Evolutionary conservation across 345 rosid genomes (phyloP).

Genomic region (Brassica incana): DNA sequence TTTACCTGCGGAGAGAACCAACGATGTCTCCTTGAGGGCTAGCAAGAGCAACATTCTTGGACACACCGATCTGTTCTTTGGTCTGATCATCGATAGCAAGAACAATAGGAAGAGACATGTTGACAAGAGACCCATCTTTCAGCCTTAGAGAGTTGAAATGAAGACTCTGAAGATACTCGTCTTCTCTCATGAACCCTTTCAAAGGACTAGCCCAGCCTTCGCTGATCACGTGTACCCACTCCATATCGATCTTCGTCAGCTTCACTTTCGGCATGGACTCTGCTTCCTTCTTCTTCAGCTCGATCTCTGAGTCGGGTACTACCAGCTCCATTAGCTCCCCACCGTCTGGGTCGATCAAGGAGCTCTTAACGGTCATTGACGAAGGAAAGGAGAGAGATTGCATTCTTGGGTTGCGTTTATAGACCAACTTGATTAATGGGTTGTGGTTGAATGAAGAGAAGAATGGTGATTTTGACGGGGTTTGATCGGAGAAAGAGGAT

Average conservation of each 20-base stretch:
- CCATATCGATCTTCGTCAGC: constrained; percentile 72
- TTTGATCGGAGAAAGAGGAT: constrained; percentile 30
- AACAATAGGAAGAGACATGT: constrained; percentile 97
- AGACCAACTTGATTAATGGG: constrained; percentile 33
- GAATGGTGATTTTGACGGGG: not conserved
- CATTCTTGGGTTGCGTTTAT: constrained; percentile 34
- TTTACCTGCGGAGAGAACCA: constrained; percentile 69
- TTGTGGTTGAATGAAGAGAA: constrained; percentile 43
- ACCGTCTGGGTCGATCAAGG: constrained; percentile 94
- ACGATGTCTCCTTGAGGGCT: constrained; percentile 62
- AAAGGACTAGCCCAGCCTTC: constrained; percentile 99
- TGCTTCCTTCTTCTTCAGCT: constrained; percentile 52
- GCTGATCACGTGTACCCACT: constrained; percentile 93
- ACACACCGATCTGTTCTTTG: constrained; percentile 66
- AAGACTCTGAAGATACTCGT: constrained; percentile 83
- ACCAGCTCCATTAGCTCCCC: constrained; percentile 71
- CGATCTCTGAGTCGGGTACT: constrained; percentile 62
- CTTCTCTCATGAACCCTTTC: constrained; percentile 92
- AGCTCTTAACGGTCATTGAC: constrained; percentile 48
- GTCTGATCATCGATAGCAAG: constrained; percentile 82
- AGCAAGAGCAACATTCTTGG: constrained; percentile 57
- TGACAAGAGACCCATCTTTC: constrained; percentile 60
- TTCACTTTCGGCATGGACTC: constrained; percentile 64
- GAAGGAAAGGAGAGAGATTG: constrained; percentile 27
- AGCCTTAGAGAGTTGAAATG: constrained; percentile 74